phyloP scores from a whole-genome alignment of 192 early-diverging fungal genomes.

The Mortierella antarctica region DNA sequence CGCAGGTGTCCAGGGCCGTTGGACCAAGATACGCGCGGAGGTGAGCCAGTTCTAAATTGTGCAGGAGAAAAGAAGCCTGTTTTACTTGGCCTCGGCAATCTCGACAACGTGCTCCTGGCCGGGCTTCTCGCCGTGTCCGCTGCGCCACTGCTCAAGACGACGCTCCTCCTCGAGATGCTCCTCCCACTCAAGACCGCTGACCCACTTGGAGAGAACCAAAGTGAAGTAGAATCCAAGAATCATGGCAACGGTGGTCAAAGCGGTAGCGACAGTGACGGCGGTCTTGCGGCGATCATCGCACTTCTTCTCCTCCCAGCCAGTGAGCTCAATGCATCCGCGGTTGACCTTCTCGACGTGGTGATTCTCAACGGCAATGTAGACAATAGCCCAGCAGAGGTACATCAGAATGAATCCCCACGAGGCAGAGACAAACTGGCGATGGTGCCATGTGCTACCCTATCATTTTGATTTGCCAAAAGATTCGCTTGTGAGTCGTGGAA shows the following conservation, averaged over 20 bases:
- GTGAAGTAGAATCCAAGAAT: slow-evolving; percentile 38
- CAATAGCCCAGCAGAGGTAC: slow-evolving; percentile 44
- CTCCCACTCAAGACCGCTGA: slow-evolving; percentile 29
- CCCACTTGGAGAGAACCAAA: slow-evolving; percentile 33
- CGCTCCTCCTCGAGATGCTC: slow-evolving; percentile 36
- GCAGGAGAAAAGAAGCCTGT: background rate
- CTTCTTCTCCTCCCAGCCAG: background rate
- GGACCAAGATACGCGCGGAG: too few species aligned
- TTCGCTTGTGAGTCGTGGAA: too few species aligned
- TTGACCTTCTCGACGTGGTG: slow-evolving; percentile 29
- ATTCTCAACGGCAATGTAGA: slow-evolving; percentile 41
- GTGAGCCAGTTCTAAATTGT: too few species aligned
- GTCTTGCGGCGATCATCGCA: slow-evolving; percentile 31
- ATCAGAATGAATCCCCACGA: slow-evolving; percentile 49
- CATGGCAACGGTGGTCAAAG: slow-evolving; percentile 17
- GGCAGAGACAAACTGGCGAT: slow-evolving; percentile 43
- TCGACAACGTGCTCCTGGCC: background rate
- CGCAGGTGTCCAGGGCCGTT: too few species aligned
- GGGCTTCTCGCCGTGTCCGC: slow-evolving; percentile 21
- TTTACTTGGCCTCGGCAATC: background rate
- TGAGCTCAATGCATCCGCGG: slow-evolving; percentile 7
- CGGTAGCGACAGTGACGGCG: slow-evolving; percentile 12
- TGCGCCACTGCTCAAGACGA: slow-evolving; percentile 34
- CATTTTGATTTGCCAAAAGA: background rate
- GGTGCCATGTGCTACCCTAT: slow-evolving; percentile 37